phyloP scores from a whole-genome alignment of 1,284 basidiomycete genomes.

The Cutaneotrichosporon cutaneum region DNA sequence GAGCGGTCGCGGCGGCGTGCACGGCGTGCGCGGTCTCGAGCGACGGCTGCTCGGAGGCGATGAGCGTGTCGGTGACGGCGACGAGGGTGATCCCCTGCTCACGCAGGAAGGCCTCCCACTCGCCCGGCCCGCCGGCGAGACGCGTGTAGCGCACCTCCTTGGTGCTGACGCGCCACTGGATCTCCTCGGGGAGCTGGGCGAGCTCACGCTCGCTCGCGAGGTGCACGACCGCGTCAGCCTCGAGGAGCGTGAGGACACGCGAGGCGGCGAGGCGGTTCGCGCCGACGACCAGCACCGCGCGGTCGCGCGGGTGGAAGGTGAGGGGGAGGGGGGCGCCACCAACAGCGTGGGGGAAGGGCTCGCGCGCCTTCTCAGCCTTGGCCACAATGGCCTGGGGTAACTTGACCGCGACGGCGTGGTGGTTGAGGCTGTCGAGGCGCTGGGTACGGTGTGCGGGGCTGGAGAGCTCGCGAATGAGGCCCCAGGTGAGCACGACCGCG shows the following conservation, averaged over 20 bases:
- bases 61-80: slow-evolving; percentile 69
- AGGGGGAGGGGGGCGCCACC: slow-evolving; percentile 73
- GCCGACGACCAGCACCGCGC: slow-evolving; percentile 69
- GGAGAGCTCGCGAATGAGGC: slow-evolving; percentile 32
- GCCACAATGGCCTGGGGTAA: neutral
- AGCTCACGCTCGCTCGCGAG: slow-evolving; percentile 57
- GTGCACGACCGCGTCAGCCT: slow-evolving; percentile 73
- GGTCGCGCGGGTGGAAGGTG: slow-evolving; percentile 63
- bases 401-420: neutral
- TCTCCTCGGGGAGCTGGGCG: slow-evolving; percentile 64
- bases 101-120: slow-evolving; percentile 20
- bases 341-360: slow-evolving; percentile 42
- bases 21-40: slow-evolving; percentile 60
- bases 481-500: slow-evolving; percentile 33
- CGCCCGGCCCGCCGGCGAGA: slow-evolving; percentile 32
- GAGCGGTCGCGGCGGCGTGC: slow-evolving; percentile 58
- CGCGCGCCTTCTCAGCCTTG: slow-evolving; percentile 1
- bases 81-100: slow-evolving; percentile 58
- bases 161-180: slow-evolving; percentile 63
- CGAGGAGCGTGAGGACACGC: slow-evolving; percentile 75
- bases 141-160: slow-evolving; percentile 59
- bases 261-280: slow-evolving; percentile 73
- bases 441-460: neutral
- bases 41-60: slow-evolving; percentile 46
- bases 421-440: neutral